A percentile compares a stretch with the other conserved stretches of the same genome.
phyloP scores from a whole-genome alignment of 2,329 filamentous ascomycete genomes.

The Aureobasidium sp. region DNA sequence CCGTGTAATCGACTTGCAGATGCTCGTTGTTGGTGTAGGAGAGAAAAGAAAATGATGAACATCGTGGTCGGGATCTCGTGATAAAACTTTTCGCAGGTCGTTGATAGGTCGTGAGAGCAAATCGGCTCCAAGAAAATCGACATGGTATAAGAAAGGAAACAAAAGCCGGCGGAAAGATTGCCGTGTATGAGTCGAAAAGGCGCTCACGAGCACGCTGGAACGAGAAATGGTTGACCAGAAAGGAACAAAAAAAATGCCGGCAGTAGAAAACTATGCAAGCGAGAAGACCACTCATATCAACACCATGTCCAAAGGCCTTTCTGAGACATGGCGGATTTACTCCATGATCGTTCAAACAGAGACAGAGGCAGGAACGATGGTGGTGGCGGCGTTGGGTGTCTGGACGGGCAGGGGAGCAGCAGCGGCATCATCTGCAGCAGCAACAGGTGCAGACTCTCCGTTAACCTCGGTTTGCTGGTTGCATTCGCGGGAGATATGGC shows the following conservation, averaged over 20 bases:
- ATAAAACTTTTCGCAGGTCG: constrained; percentile 10
- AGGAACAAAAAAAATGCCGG: neutral
- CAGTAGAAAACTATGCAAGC: neutral
- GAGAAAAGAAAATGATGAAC: neutral
- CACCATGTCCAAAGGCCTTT: constrained; percentile 4
- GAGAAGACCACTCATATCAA: constrained; percentile 3
- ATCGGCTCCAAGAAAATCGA: neutral
- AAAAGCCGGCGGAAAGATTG: neutral
- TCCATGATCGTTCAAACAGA: constrained; percentile 30
- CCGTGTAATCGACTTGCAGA: neutral
- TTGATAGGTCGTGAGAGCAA: constrained; percentile 9
- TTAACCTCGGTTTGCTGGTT: constrained; percentile 55
- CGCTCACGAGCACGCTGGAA: constrained; percentile 5
- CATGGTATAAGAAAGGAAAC: neutral
- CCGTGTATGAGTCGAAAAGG: neutral
- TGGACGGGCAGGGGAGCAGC: constrained; percentile 38
- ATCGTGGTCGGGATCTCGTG: constrained; percentile 12
- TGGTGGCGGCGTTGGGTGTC: constrained; percentile 24
- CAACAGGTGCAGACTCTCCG: constrained; percentile 27
- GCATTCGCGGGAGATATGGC: constrained; percentile 94
- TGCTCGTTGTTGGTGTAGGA: neutral
- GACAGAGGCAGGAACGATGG: constrained; percentile 36
- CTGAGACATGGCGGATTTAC: neutral
- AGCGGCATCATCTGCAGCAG: constrained; percentile 30
- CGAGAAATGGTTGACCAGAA: neutral